Evolutionary conservation across 1,284 basidiomycete species (phyloP), one percentile per base, ranked within the genome.

Genomic region (Trametes sp.): DNA sequence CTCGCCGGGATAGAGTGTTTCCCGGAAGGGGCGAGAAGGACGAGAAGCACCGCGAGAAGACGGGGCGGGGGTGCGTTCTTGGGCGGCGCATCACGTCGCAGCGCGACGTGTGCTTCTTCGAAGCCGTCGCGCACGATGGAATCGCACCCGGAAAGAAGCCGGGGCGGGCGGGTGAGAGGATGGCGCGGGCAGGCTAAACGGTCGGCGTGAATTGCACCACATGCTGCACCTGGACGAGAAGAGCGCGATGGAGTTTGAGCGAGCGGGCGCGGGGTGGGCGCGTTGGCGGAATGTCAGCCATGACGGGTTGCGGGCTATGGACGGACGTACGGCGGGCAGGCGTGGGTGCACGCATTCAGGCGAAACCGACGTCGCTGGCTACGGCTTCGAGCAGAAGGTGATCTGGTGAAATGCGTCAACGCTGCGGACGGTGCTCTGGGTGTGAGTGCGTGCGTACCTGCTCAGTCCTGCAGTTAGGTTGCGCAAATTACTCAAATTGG

Each of bases 41-140:
- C n/a, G 52, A 55, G 41, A 24, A 55, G 42, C 28, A 13, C 28
- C n/a, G 6, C 10, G 42, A 33, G 54, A 54, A 31, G 41, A 9
- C 53, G 29, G 42, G 28, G 36, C 24, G 33, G 51, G n/a, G 26
- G 16, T 31, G 26, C 9, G 21, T 9, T 36, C n/a, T 35, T 26
- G 52, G n/a, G 57, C 46, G 59, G 59, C 52, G 59, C 59, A 60
- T 60, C 59, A 54, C 21, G 52, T 50, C 59, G 46, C 29, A n/a
- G 33, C 35, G 24, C 24, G 57, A 54, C 51, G 21, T 13, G 31
- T 41, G 51, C 57, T 59, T 59, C 57, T 59, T 54, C 44, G 57
- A 59, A 53, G 44, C 8, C 24, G 36, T 6, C 23, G 51, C 0
- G 46, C 59, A 42, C 59, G 59, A 54, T 33, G 52, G 19, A 35